Evolutionary conservation across 495 filamentous ascomycete genomes (phyloP), one percentile per base, ranked within the genome.

Genomic region (Xylaria acuta): DNA sequence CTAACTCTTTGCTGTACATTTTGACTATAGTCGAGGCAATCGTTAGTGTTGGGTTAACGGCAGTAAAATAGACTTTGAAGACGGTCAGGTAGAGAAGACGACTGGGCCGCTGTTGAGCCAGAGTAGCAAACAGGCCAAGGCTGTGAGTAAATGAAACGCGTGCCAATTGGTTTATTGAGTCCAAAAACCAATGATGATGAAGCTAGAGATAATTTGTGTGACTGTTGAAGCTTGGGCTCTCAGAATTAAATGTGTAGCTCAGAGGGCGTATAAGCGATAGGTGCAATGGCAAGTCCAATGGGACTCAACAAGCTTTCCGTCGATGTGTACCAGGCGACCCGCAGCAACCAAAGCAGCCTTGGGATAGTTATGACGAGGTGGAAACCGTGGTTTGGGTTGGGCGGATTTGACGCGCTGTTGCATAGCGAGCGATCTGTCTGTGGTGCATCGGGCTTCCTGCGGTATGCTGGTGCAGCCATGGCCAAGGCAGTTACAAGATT

Each of bases 1-100:
- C 80, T 83, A 94, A 86, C 79, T 90, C 89, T 83, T 88, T 84
- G 84, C 90, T 86, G 80, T 90, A 87, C 95, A 98, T 97, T 80
- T 79, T 86, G 87, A 79, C 79, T 79, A 75, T 81, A 72, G 77
- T 72, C 75, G 72, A 75, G 64, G 66, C 60, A 45, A 41, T 62
- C 25, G 60, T 71, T 60, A 71, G 69, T 30, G 47, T 34, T 70
- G 36, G 22, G 27, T 47, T 7, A 45, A 45, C 38, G 11, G 22
- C 11, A 25, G 12, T 11, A 60, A 60, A 56, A 25, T 20, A n/a
- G 25, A 51, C 43, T 64, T 40, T 11, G 2, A 64, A 49, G 18
- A 12, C 34, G 18, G 14, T 9, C 5, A 67, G 25, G 34, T 43
- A 45, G 18, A 78, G 30, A 71, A 72, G 66, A 75, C 72, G 73